Base-by-base conservation (phyloP, 257 asterid genomes). In the Fraxinus cuspidata region DNA sequence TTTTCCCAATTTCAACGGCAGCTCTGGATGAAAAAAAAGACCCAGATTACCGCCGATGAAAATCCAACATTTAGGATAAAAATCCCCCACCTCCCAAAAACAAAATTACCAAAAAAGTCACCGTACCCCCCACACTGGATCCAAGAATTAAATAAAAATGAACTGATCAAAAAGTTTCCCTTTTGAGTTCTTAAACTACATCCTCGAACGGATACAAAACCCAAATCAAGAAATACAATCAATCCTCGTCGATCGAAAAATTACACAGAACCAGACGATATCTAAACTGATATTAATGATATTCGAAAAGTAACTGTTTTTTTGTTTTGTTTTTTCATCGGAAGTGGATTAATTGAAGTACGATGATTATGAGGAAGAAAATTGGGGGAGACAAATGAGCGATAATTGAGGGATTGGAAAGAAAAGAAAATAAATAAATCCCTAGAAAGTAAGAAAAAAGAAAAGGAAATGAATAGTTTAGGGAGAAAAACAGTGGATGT, bases 341-440 rank as follows among this genome's bases (percentile, higher is more conserved):
- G 74, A 29, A 42, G 71, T 63, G 18, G 69, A 63, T 63, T 63
- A 63, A 63, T 67, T 74, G 76, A 81, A 80, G 25, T 80, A 81
- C 78, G 21, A 49, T 63, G 34, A 34, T 10, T 19, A 56, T 64
- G 25, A 27, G 53, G 19, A 70, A 1, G 38, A 81, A 27, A 77
- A 78, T 81, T 79, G 75, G 77, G 74, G 85, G 91, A 75, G 88
- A 87, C 90, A 89, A 82, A 84, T 74, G 80, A 81, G 88, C 95
- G 87, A 85, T 58, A 84, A 85, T 84, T 83, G 90, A 74, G 92
- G 94, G 86, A 88, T 76, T 78, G 63, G 77, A 72, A 69, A 38
- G 75, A 77, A 66, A 58, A 3, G 68, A 23, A 11, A 63, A 58
- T 2, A 23, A 21, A 60, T 18, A 8, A n/a, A 60, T 32, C 12